phyloP scores from a whole-genome alignment of 2,329 filamentous ascomycete genomes.

The Claviceps arundinis region DNA sequence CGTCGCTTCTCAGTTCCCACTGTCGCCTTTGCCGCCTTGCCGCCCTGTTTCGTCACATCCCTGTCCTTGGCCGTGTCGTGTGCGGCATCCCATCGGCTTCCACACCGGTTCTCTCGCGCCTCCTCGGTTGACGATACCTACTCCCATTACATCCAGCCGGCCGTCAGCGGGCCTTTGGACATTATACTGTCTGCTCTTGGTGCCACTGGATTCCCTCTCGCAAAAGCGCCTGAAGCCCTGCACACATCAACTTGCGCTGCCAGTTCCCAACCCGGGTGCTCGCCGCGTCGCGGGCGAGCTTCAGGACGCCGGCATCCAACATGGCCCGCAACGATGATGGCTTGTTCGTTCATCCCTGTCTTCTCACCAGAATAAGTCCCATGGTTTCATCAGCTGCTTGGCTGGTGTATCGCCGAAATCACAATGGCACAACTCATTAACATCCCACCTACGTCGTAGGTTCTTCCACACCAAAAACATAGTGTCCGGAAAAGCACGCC shows the following conservation, averaged over 20 bases:
- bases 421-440: not conserved
- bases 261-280: not conserved
- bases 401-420: not conserved
- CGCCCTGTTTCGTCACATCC: not conserved
- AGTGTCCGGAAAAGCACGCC: conserved; percentile 45
- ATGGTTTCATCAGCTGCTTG: not conserved
- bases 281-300: not conserved
- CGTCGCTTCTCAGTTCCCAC: not conserved
- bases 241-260: not conserved
- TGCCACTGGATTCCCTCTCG: not conserved
- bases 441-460: conserved; percentile 24
- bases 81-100: conserved; percentile 1
- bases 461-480: conserved; percentile 53
- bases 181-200: not conserved
- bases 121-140: conserved; percentile 1
- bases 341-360: conserved; percentile 25
- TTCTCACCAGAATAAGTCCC: not conserved
- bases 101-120: conserved; percentile 5
- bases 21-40: not conserved
- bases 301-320: conserved; percentile 6
- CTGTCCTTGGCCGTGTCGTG: conserved; percentile 1
- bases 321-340: conserved; percentile 45
- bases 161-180: conserved; percentile 3
- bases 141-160: conserved; percentile 1
- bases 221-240: not conserved